phyloP scores from a whole-genome alignment of 208 protist species.

The Acanthamoeba triangularis region DNA sequence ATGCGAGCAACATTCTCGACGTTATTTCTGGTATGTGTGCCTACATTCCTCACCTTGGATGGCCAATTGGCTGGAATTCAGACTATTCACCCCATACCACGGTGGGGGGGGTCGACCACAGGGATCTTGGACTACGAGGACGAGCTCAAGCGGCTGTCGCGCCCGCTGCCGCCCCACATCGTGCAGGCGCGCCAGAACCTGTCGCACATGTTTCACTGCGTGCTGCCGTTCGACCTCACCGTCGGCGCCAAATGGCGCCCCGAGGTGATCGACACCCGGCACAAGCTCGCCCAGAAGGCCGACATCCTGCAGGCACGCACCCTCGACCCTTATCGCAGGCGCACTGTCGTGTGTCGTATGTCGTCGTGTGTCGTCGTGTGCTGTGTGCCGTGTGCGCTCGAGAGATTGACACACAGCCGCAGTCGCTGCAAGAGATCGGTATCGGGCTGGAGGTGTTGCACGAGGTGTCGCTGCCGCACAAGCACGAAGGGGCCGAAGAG shows the following conservation, averaged over 20 bases:
- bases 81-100: background rate
- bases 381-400: too few species aligned
- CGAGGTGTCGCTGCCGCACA: background rate
- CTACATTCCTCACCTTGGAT: background rate
- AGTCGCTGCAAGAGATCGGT: conserved; percentile 32
- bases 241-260: background rate
- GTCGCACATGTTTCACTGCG: conserved; percentile 1
- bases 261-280: background rate
- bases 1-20: background rate
- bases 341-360: too few species aligned
- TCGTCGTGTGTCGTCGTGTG: background rate
- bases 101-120: background rate
- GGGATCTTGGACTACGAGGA: background rate
- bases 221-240: conserved; percentile 53
- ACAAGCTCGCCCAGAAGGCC: background rate
- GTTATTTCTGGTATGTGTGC: background rate
- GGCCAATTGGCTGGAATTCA: too few species aligned
- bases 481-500: background rate
- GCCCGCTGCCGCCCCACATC: background rate
- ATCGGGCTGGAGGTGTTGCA: conserved; percentile 11
- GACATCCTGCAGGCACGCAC: background rate
- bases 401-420: background rate
- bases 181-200: background rate
- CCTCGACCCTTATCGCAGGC: background rate
- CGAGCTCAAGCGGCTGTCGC: background rate